phyloP scores from a whole-genome alignment of 441 rosid genomes.

The Pelargonium australe region DNA sequence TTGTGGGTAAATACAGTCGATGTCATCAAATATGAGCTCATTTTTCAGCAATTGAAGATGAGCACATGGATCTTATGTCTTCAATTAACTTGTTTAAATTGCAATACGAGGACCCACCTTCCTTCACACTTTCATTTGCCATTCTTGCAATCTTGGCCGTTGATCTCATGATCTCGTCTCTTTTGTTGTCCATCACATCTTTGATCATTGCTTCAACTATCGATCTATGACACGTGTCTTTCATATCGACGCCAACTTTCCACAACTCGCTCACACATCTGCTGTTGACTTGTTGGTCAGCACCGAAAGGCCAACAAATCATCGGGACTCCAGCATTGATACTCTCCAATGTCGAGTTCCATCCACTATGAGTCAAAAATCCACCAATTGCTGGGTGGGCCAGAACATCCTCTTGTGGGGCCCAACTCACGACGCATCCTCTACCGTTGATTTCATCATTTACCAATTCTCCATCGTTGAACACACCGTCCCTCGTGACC shows the following conservation, averaged over 20 bases:
- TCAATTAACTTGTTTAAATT: conserved; percentile 24
- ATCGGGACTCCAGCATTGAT: conserved; percentile 25
- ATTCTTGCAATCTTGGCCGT: conserved; percentile 8
- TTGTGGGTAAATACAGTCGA: too few relatives aligned
- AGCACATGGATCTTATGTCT: conserved; percentile 14
- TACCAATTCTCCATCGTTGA: conserved; percentile 9
- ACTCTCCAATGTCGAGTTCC: conserved; percentile 37
- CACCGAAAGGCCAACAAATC: conserved; percentile 30
- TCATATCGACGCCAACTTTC: conserved; percentile 31
- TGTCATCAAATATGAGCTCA: too few relatives aligned
- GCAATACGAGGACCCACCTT: conserved; percentile 24
- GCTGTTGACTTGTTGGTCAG: conserved; percentile 30
- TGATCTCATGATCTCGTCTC: conserved; percentile 17
- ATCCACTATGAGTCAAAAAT: conserved; percentile 35
- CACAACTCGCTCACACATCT: conserved; percentile 29
- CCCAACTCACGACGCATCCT: conserved; percentile 29
- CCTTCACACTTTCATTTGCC: conserved; percentile 16
- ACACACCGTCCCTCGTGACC: conserved; percentile 23
- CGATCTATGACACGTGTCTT: conserved; percentile 26
- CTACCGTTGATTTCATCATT: neutral
- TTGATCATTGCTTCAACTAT: conserved; percentile 24
- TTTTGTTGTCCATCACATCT: conserved; percentile 21
- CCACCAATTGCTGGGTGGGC: conserved; percentile 30
- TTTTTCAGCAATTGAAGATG: too few relatives aligned
- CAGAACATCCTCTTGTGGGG: conserved; percentile 33